Base-by-base conservation (phyloP, 139 green algal genomes). In the Chlorella sp. region DNA sequence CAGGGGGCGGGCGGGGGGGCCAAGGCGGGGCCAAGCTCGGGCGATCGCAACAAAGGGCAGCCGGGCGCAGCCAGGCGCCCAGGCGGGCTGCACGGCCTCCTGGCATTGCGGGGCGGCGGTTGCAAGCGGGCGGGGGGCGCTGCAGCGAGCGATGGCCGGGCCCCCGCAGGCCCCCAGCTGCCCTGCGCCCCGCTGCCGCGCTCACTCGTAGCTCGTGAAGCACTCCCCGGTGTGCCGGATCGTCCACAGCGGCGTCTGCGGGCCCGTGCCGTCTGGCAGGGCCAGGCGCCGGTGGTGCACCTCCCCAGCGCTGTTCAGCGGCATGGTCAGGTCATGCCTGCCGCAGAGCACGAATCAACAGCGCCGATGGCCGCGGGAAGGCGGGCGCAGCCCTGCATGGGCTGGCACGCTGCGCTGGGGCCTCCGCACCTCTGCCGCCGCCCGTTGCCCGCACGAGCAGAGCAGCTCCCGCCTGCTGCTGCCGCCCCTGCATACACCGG, bases 131-230 rank as follows among this genome's bases (percentile, higher is more conserved):
- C 51, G 2, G 51, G 51, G 11, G 12, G 51, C 51, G 51, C 51
- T 60, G 38, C 60, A 12, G 30, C 39, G 41, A 64, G 51, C 20
- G 26, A 80, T 74, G 44, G 81, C 85, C 23, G 41, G 30, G 16
- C 78, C 84, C 25, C 5, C 32, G 39, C 64, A 26, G 39, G 15
- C 67, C 32, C 32, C 51, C 25, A 25, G 25, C 67, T 74, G 25
- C 21, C 36, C 26, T 57, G 38, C 62, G 20, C 16, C 51, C 51
- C 51, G 51, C 51, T 60, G 51, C 13, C 51, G 51, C 34, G 74
- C 88, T 75, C 78, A 93, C 91, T 94, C 92, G 32, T 95, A 97
- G 41, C 87, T 75, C 1, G 38, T 80, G 26, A 97, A 93, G 2
- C 92, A 36, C 80, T 97, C 93, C 2, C 92, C 91, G 13, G 91